Evolutionary conservation across 2,329 filamentous ascomycete species (phyloP).

Genomic region (Albophoma yamanashiensis): DNA sequence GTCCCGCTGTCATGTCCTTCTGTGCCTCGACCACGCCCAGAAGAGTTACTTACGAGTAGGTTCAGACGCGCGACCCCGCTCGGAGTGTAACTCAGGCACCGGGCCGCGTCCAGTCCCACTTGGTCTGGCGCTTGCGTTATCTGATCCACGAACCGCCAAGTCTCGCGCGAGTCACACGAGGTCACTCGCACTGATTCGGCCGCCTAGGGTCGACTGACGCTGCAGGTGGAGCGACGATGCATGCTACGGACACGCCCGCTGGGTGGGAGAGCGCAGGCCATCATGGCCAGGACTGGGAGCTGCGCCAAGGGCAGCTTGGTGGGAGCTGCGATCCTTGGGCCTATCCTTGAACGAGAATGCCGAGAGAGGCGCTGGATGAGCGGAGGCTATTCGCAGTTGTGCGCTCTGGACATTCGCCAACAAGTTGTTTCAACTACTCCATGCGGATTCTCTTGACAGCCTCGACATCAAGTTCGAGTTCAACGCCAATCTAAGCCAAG

Average conservation of each 20-base stretch:
- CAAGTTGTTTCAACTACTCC: neutral
- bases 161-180: neutral
- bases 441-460: neutral
- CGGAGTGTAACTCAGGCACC: neutral
- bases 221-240: neutral
- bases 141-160: neutral
- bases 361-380: neutral
- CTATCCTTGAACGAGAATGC: neutral
- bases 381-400: neutral
- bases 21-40: neutral
- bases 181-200: neutral
- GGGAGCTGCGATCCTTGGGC: neutral
- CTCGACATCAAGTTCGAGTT: neutral
- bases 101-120: neutral
- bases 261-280: neutral
- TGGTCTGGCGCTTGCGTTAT: neutral
- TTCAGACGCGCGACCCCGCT: slow-evolving; percentile 1
- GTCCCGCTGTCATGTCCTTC: neutral
- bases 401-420: neutral
- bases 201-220: neutral
- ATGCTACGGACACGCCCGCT: neutral
- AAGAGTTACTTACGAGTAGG: no score
- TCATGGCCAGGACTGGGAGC: neutral
- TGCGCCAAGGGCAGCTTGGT: neutral
- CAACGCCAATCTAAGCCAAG: neutral